These are phyloP conservation scores for Candida peoriensis DNA, from an alignment of 805 yeast species.

Conservation along the genomic window DNA sequence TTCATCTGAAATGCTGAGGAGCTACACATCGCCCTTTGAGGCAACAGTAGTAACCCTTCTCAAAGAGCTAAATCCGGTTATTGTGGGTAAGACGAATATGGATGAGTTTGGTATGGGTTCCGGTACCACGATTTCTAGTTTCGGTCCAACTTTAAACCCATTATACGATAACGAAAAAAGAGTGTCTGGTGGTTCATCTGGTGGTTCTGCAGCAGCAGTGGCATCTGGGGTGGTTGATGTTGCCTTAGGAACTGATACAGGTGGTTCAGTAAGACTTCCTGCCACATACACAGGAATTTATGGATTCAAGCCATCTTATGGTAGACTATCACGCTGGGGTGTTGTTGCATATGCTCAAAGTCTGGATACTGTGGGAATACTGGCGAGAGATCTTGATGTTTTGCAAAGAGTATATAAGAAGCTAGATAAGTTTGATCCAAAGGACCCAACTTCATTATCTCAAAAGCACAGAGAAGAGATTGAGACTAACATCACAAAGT, in stretches of 20 bases:
- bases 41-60: conserved; percentile 66
- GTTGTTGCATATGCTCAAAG: conserved; percentile 91
- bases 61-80: conserved; percentile 42
- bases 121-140: conserved; percentile 48
- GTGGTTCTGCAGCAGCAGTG: conserved; percentile 94
- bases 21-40: conserved; percentile 71
- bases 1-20: conserved; percentile 57
- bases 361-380: conserved; percentile 87
- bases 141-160: conserved; percentile 58
- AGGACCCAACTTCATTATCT: conserved; percentile 73
- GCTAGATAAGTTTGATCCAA: conserved; percentile 56
- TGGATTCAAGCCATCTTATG: conserved; percentile 94
- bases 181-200: conserved; percentile 88
- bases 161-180: conserved; percentile 32
- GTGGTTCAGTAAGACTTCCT: conserved; percentile 93
- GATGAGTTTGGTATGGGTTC: conserved; percentile 99
- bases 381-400: conserved; percentile 44
- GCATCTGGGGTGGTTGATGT: conserved; percentile 66
- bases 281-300: conserved; percentile 78
- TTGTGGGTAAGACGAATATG: conserved; percentile 82
- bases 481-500: background rate
- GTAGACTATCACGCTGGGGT: conserved; percentile 88
- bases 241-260: conserved; percentile 93
- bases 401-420: conserved; percentile 46
- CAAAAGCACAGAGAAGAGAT: conserved; percentile 26